A percentile compares a stretch with the other conserved stretches of the same genome.
These are phyloP conservation scores for Rhizoclosmatium globosum DNA, from an alignment of 192 early-diverging fungal genomes.

Conservation along the genomic window DNA sequence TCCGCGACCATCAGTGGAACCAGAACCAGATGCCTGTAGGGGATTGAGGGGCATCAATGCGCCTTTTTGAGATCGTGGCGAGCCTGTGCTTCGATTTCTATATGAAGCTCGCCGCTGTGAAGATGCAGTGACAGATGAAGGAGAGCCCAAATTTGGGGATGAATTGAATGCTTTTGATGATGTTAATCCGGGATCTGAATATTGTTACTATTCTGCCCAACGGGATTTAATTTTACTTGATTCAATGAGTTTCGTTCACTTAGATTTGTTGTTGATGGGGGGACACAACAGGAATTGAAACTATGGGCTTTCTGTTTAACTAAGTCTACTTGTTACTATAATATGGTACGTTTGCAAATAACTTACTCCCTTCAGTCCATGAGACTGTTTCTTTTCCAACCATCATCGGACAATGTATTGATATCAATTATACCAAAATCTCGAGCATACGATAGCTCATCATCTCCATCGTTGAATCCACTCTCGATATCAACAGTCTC, in stretches of 20 bases:
- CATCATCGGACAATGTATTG: too few species aligned
- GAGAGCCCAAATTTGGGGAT: constrained; percentile 3
- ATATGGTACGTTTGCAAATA: not conserved
- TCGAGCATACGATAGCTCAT: constrained; percentile 14
- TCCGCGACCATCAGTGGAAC: not conserved
- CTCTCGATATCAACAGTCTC: not conserved
- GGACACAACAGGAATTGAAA: not conserved
- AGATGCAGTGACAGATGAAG: not conserved
- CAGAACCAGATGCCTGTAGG: not conserved
- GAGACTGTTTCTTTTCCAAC: too few species aligned
- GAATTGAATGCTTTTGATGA: not conserved
- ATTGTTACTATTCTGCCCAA: not conserved
- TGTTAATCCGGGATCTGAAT: not conserved
- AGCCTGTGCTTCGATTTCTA: not conserved
- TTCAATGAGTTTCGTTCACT: not conserved
- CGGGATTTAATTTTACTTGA: constrained; percentile 14
- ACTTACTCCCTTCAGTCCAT: too few species aligned
- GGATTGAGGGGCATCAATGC: constrained; percentile 15
- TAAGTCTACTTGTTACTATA: not conserved
- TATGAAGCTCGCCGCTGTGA: constrained; percentile 1
- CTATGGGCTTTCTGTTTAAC: constrained; percentile 6
- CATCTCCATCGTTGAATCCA: constrained; percentile 28
- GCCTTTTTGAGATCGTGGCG: constrained; percentile 16
- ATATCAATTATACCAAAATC: not conserved
- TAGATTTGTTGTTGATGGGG: not conserved